phyloP scores from a whole-genome alignment of 805 yeast species.

The Hanseniaspora taiwanica region DNA sequence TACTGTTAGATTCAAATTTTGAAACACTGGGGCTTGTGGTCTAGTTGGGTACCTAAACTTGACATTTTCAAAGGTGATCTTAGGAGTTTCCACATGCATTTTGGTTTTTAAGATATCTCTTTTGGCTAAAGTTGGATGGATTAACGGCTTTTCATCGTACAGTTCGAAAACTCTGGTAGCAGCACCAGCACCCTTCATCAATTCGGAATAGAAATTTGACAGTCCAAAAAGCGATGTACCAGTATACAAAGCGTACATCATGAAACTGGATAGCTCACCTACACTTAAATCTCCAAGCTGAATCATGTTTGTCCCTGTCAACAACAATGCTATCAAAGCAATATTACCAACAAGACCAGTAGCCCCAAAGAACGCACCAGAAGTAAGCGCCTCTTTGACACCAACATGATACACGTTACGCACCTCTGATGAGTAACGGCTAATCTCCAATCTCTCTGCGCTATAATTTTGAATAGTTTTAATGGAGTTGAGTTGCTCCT shows the following conservation, averaged over 20 bases:
- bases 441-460: slow-evolving; percentile 68
- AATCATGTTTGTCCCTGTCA: slow-evolving; percentile 75
- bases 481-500: slow-evolving; percentile 77
- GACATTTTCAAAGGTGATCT: slow-evolving; percentile 50
- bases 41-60: slow-evolving; percentile 77
- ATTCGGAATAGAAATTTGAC: slow-evolving; percentile 81
- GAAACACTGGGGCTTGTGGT: slow-evolving; percentile 53
- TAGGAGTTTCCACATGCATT: slow-evolving; percentile 19
- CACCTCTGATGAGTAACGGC: slow-evolving; percentile 60
- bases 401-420: slow-evolving; percentile 53
- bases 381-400: slow-evolving; percentile 62
- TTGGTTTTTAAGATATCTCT: slow-evolving; percentile 20
- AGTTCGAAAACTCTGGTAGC: slow-evolving; percentile 84
- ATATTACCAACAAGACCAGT: slow-evolving; percentile 79
- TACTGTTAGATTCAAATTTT: slow-evolving; percentile 44
- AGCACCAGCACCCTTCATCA: slow-evolving; percentile 97
- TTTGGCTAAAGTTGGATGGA: slow-evolving; percentile 52
- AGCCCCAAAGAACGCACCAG: slow-evolving; percentile 63
- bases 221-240: slow-evolving; percentile 88
- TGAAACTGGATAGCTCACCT: slow-evolving; percentile 83
- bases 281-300: slow-evolving; percentile 60
- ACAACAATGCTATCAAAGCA: slow-evolving; percentile 61
- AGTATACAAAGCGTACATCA: slow-evolving; percentile 91
- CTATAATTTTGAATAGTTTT: slow-evolving; percentile 84
- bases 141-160: slow-evolving; percentile 61